Evolutionary conservation across 106 monocot genomes (phyloP).

Genomic region (Acorus calamus): DNA sequence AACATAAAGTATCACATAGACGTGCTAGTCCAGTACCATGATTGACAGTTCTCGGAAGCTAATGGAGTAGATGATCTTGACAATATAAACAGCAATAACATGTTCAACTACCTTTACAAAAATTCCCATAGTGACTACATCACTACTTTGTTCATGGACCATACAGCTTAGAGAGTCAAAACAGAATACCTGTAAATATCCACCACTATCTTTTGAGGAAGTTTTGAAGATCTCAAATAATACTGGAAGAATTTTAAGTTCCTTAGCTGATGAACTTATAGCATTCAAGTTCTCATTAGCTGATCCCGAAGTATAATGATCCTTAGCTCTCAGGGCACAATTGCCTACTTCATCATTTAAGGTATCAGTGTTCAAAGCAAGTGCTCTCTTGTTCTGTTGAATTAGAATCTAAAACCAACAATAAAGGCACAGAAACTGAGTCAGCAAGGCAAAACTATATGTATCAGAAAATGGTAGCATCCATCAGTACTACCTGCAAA

Average conservation of each 20-base stretch:
- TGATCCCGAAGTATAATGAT: conserved; percentile 41
- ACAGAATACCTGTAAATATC: conserved; percentile 63
- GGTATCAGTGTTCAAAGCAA: conserved; percentile 11
- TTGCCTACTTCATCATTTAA: conserved; percentile 38
- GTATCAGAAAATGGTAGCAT: too few relatives aligned
- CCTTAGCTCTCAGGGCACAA: conserved; percentile 49
- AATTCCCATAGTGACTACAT: too few relatives aligned
- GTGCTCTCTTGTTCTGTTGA: conserved; percentile 48
- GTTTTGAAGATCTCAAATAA: conserved; percentile 50
- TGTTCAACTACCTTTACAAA: too few relatives aligned
- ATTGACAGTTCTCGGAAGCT: too few relatives aligned
- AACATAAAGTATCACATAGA: too few relatives aligned
- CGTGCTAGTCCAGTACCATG: too few relatives aligned
- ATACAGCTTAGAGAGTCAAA: background rate
- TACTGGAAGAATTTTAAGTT: conserved; percentile 40
- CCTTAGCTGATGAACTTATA: conserved; percentile 33
- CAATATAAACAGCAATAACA: too few relatives aligned
- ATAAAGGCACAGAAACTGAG: background rate
- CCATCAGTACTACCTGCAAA: conserved; percentile 44
- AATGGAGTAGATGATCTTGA: too few relatives aligned
- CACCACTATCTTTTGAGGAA: conserved; percentile 51
- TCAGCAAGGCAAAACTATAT: background rate
- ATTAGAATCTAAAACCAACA: conserved; percentile 51
- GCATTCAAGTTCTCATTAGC: conserved; percentile 55
- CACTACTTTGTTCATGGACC: too few relatives aligned